Base-by-base conservation (phyloP, 1,284 basidiomycete genomes). In the Xanthoconium separans region DNA sequence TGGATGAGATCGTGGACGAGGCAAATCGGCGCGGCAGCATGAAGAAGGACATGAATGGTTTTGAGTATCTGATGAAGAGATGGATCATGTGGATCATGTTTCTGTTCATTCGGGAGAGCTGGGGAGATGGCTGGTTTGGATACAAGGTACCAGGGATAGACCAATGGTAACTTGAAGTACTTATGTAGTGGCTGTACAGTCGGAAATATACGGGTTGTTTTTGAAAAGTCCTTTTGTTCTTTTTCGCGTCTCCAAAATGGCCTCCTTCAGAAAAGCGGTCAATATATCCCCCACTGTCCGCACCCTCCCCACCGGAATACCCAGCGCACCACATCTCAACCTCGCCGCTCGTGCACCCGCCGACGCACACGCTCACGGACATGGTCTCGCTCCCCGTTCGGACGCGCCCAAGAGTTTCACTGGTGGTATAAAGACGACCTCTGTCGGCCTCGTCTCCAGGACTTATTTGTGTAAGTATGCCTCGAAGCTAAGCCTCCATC, bases 211-310 rank as follows among this genome's bases (percentile, higher is more conserved):
- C 65, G 67, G 68, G 57, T 61, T 40, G 41, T 34, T 27, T 18
- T 27, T 3, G 24, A 37, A 55, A 50, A 15, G 15, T 15, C 22
- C 12, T 18, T 9, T 6, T 30, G 12, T 4, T 1, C 36, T 41
- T 20, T 27, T 50, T 42, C 45, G 41, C 27, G 27, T 27, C 7
- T 27, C 45, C 15, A 18, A 60, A 60, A 87, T 89, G 87, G 83
- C 85, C 70, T 74, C 82, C 65, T 74, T 85, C 70, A 80, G 84
- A 85, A 91, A 86, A 75, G 87, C 87, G 61, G 75, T 93, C 70
- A 93, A 86, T 75, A 77, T 96, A 66, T 75, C 90, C 42, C 89
- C 93, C 55, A 93, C 93, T 45, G 84, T 91, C 61, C 84, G 89
- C 69, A 77, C 83, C 10, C 82, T 91, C 58, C 80, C 93, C 41